Evolutionary conservation across 495 filamentous ascomycete species (phyloP).

Genomic region (Tuber melanosporum): DNA sequence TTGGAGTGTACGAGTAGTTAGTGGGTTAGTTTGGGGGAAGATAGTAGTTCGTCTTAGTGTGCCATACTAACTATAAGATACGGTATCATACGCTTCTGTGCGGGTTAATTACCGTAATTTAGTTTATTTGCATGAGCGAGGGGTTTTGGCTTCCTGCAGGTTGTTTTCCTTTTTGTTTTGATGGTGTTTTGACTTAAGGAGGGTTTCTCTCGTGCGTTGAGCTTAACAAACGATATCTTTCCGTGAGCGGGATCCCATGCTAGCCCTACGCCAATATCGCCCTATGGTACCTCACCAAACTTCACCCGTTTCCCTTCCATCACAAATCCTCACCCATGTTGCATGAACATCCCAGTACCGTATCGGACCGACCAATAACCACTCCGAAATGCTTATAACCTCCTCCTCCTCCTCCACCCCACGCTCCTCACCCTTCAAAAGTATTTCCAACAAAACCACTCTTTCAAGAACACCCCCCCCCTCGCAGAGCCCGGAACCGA

Average conservation of each 20-base stretch:
- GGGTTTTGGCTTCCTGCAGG: slow-evolving; percentile 1
- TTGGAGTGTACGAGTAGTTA: neutral
- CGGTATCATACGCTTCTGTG: neutral
- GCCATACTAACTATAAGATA: neutral
- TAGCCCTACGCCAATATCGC: neutral
- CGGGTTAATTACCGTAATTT: neutral
- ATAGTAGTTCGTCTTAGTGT: neutral
- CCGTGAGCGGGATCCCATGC: neutral
- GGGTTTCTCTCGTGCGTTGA: neutral
- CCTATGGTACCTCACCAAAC: neutral
- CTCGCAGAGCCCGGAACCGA: neutral
- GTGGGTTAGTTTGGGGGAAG: neutral
- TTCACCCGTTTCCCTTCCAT: neutral
- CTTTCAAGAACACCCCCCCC: neutral
- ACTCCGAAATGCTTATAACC: neutral
- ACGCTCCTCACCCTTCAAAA: neutral
- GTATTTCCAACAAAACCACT: neutral
- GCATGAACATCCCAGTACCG: neutral
- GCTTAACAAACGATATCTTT: neutral
- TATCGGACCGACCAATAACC: neutral
- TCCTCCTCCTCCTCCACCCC: neutral
- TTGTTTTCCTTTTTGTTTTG: neutral
- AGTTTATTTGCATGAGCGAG: neutral
- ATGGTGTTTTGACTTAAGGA: neutral
- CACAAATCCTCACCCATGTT: neutral